Percentiles rank a stretch among this genome's conserved stretches.
Conservation (phyloP, 164 flowering plant species). For the Paratinospora sagittata region DNA sequence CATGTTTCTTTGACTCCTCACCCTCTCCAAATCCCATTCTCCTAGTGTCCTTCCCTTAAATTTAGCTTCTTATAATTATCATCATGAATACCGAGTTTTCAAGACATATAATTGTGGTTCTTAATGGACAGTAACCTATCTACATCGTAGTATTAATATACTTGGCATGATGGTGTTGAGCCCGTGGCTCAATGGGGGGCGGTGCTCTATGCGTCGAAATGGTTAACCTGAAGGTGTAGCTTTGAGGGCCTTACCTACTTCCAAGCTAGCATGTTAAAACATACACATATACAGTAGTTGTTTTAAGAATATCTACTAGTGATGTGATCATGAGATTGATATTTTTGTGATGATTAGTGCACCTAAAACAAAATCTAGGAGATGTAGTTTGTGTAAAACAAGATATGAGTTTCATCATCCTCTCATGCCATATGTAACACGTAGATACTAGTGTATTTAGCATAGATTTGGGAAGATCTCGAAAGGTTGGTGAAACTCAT, state of each 20-base stretch:
- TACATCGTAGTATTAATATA: conserved; percentile 16
- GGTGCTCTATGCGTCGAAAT: conserved; percentile 35
- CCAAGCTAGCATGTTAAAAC: neutral
- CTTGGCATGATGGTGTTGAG: conserved; percentile 8
- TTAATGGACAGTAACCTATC: conserved; percentile 28
- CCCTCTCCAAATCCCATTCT: conserved; percentile 15
- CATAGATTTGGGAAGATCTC: conserved; percentile 43
- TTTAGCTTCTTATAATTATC: conserved; percentile 2
- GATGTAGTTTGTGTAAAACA: conserved; percentile 22
- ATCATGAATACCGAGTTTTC: neutral
- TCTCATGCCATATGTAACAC: conserved; percentile 15
- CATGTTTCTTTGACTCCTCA: conserved; percentile 17
- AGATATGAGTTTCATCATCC: conserved; percentile 10
- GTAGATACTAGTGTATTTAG: conserved; percentile 37
- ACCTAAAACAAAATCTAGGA: conserved; percentile 40
- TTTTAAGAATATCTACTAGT: conserved; percentile 17
- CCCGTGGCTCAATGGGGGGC: conserved; percentile 42
- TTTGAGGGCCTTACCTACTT: neutral
- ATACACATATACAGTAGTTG: conserved; percentile 20
- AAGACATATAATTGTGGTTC: conserved; percentile 9
- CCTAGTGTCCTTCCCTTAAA: neutral
- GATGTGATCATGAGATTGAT: conserved; percentile 21
- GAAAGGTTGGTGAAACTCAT: conserved; percentile 23
- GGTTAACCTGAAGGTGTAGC: neutral
- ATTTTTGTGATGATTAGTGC: conserved; percentile 17